These are phyloP conservation scores for Acer saccharum DNA, from an alignment of 345 rosid species.

Conservation along the genomic window DNA sequence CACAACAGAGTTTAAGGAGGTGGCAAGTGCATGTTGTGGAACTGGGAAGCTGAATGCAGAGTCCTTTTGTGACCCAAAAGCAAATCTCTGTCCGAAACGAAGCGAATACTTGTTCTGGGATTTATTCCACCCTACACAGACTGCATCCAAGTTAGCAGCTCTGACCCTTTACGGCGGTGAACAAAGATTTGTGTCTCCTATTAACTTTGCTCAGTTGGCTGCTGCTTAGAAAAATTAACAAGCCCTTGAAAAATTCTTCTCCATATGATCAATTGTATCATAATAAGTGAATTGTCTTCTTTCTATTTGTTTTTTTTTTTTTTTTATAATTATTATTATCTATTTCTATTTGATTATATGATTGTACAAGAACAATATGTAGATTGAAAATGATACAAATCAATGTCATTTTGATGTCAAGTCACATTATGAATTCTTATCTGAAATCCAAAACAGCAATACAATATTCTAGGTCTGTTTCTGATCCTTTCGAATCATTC, in stretches of 20 bases:
- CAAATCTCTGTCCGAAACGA: constrained; percentile 39
- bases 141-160: constrained; percentile 55
- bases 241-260: not conserved
- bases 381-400: not conserved
- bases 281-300: not conserved
- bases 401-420: not conserved
- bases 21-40: constrained; percentile 48
- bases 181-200: constrained; percentile 41
- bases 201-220: constrained; percentile 50
- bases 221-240: constrained; percentile 23
- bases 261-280: not conserved
- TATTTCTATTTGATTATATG: not conserved
- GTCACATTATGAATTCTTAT: not conserved
- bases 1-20: constrained; percentile 43
- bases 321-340: no score
- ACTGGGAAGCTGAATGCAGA: constrained; percentile 32
- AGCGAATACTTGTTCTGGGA: constrained; percentile 56
- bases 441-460: no score
- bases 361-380: not conserved
- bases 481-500: constrained; percentile 17
- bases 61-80: constrained; percentile 27
- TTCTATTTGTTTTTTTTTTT: not conserved
- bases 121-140: constrained; percentile 44
- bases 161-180: constrained; percentile 41
- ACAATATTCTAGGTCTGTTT: not conserved